Evolutionary conservation across 2,329 filamentous ascomycete species (phyloP).

Genomic region (Grosmannia serpens): DNA sequence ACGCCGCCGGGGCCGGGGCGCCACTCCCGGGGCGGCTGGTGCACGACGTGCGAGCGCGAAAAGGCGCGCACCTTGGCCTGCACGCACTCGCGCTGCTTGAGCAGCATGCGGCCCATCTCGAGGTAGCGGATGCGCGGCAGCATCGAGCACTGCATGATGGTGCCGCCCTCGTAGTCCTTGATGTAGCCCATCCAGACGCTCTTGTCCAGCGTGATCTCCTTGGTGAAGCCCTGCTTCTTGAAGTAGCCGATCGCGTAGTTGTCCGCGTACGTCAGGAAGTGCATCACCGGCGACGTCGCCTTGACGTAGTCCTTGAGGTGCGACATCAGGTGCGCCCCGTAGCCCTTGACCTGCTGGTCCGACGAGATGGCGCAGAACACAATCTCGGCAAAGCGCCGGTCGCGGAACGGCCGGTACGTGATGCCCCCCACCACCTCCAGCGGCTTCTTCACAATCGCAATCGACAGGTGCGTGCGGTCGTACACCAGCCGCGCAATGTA

Average conservation of each 20-base stretch:
- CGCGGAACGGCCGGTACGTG: slow-evolving; percentile 89
- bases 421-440: slow-evolving; percentile 94
- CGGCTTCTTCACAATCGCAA: slow-evolving; percentile 95
- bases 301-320: slow-evolving; percentile 98
- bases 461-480: slow-evolving; percentile 89
- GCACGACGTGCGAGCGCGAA: slow-evolving; percentile 77
- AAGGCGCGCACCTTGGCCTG: slow-evolving; percentile 91
- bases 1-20: slow-evolving; percentile 47
- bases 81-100: slow-evolving; percentile 94
- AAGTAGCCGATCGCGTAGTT: slow-evolving; percentile 99
- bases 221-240: slow-evolving; percentile 98
- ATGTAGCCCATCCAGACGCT: slow-evolving; percentile 99
- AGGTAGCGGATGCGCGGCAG: slow-evolving; percentile 89
- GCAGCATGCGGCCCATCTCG: slow-evolving; percentile 81
- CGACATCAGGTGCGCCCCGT: slow-evolving; percentile 95
- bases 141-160: slow-evolving; percentile 99
- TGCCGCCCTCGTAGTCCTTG: slow-evolving; percentile 98
- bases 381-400: slow-evolving; percentile 89
- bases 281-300: slow-evolving; percentile 92
- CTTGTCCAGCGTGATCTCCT: slow-evolving; percentile 87
- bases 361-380: slow-evolving; percentile 97
- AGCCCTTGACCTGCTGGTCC: slow-evolving; percentile 97
- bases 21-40: slow-evolving; percentile 79
- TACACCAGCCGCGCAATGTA: slow-evolving; percentile 97
- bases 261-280: slow-evolving; percentile 96